A percentile compares a stretch with the other conserved stretches of the same genome.
phyloP scores from a whole-genome alignment of 1,284 basidiomycete species.

The Papiliotrema fonsecae region DNA sequence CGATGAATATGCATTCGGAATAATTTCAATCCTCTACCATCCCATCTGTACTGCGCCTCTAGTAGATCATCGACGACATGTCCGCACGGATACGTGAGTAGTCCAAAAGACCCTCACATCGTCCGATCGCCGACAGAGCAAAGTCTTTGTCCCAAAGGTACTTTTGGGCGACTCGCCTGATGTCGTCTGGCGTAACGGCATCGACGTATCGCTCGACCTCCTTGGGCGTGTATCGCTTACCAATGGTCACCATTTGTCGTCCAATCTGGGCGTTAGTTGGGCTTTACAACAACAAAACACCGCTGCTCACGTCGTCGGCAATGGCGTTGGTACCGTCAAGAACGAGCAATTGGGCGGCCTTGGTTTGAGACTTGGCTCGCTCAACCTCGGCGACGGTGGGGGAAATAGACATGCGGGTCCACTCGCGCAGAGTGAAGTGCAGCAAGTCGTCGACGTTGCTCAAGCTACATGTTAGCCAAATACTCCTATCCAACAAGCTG shows the following conservation, averaged over 20 bases:
- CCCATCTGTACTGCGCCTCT: background rate
- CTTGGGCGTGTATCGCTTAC: constrained; percentile 80
- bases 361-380: constrained; percentile 95
- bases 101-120: constrained; percentile 72
- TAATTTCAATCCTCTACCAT: no score
- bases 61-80: constrained; percentile 43
- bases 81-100: constrained; percentile 50
- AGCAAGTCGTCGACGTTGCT: constrained; percentile 87
- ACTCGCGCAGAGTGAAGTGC: constrained; percentile 94
- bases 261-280: constrained; percentile 59
- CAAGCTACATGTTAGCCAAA: constrained; percentile 41
- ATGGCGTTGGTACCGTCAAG: constrained; percentile 93
- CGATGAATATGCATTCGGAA: no score
- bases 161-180: constrained; percentile 90
- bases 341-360: constrained; percentile 84
- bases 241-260: constrained; percentile 90
- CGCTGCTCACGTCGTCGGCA: constrained; percentile 69
- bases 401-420: constrained; percentile 89
- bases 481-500: background rate
- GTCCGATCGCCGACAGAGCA: constrained; percentile 57
- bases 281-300: background rate
- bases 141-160: constrained; percentile 81
- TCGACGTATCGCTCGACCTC: constrained; percentile 93
- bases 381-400: constrained; percentile 86
- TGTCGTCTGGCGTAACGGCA: constrained; percentile 80